Conservation (phyloP, 2,329 filamentous ascomycete genomes). For the Fusarium agapanthi region DNA sequence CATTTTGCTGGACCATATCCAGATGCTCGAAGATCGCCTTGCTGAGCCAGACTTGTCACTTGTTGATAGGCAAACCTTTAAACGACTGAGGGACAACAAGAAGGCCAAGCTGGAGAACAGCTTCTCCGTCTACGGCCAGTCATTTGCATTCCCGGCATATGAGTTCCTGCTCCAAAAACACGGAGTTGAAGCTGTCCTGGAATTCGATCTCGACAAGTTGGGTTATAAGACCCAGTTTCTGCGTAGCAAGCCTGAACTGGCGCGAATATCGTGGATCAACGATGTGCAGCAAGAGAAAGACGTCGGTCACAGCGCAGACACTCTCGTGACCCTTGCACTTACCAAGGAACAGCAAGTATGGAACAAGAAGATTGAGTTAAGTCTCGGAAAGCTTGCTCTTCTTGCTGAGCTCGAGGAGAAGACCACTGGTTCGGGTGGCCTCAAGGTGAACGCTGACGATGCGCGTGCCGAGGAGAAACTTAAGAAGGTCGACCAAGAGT, state of each 20-base stretch:
- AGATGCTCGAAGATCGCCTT: slow-evolving; percentile 47
- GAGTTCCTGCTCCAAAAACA: slow-evolving; percentile 76
- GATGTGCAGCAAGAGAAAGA: slow-evolving; percentile 82
- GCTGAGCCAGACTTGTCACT: slow-evolving; percentile 41
- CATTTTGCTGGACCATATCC: slow-evolving; percentile 63
- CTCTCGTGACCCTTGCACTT: slow-evolving; percentile 74
- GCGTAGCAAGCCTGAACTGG: slow-evolving; percentile 73
- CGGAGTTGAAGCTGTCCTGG: slow-evolving; percentile 73
- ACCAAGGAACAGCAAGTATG: slow-evolving; percentile 81
- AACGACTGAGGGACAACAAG: slow-evolving; percentile 51
- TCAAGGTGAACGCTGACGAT: slow-evolving; percentile 51
- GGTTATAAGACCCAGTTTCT: slow-evolving; percentile 82
- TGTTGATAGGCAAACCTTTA: slow-evolving; percentile 43
- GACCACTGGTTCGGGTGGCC: slow-evolving; percentile 44
- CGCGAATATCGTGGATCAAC: slow-evolving; percentile 93
- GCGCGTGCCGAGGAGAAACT: slow-evolving; percentile 54
- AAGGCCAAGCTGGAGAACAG: slow-evolving; percentile 59
- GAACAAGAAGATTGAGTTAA: slow-evolving; percentile 93
- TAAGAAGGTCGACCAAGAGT: slow-evolving; percentile 66
- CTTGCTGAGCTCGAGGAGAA: slow-evolving; percentile 66
- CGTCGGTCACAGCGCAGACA: slow-evolving; percentile 75
- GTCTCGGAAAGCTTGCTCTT: slow-evolving; percentile 82
- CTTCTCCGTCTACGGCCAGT: slow-evolving; percentile 71
- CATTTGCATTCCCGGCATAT: slow-evolving; percentile 81
- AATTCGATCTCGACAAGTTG: slow-evolving; percentile 73